These are phyloP conservation scores for Fusarium nygamai DNA, from an alignment of 2,329 filamentous ascomycete genomes.

Conservation along the genomic window DNA sequence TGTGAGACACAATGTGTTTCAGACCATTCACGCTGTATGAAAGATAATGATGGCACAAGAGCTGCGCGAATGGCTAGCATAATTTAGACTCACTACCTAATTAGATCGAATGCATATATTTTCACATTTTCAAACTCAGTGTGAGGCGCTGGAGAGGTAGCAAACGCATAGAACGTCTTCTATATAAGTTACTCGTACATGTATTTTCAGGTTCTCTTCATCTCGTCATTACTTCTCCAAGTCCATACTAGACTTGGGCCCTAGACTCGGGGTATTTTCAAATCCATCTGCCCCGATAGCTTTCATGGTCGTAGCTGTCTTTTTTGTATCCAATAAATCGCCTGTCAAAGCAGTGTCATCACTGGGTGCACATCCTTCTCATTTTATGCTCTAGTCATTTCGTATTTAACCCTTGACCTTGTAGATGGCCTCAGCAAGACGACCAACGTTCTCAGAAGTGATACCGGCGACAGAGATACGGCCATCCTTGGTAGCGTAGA, in stretches of 20 bases:
- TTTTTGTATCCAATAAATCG: slow-evolving; percentile 20
- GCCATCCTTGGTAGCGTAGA: slow-evolving; percentile 95
- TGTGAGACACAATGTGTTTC: not conserved
- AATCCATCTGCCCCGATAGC: slow-evolving; percentile 29
- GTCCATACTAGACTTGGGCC: slow-evolving; percentile 17
- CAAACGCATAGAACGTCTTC: slow-evolving; percentile 12
- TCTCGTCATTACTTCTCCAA: slow-evolving; percentile 33
- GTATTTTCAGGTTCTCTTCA: slow-evolving; percentile 25
- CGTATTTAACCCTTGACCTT: slow-evolving; percentile 75
- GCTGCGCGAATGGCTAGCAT: not conserved
- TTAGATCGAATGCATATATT: not conserved
- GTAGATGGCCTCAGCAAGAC: slow-evolving; percentile 85
- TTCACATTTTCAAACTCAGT: not conserved
- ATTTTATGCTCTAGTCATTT: not conserved
- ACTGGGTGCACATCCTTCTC: not conserved
- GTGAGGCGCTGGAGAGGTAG: not conserved
- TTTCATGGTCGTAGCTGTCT: slow-evolving; percentile 26
- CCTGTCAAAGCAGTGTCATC: not conserved
- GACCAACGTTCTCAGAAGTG: slow-evolving; percentile 80
- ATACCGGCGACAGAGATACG: slow-evolving; percentile 89
- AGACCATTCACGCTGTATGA: not conserved
- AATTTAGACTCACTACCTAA: not conserved
- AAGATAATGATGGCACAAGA: not conserved
- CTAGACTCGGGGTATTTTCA: slow-evolving; percentile 42
- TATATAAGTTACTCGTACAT: slow-evolving; percentile 41